Base-by-base conservation (phyloP, 2,329 filamentous ascomycete species). In the Hortaea werneckii region DNA sequence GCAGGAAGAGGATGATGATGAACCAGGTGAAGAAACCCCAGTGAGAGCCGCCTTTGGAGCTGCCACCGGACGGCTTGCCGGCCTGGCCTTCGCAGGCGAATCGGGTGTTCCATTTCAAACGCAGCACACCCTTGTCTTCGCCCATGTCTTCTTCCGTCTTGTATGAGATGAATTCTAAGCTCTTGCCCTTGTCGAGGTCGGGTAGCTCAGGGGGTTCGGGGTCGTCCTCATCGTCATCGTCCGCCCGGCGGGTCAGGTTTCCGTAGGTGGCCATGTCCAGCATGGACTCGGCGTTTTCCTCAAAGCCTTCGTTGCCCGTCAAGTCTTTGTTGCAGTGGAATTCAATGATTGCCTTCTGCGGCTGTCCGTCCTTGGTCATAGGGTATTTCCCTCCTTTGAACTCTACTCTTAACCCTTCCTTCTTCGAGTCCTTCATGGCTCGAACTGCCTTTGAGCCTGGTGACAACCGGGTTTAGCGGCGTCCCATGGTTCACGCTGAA, bases 1-100 rank as follows among this genome's bases (percentile, higher is more conserved):
- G 79, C 51, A 96, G 76, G 77, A 98, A 98, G 49, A 83, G 70
- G 56, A 96, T 80, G 55, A 98, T 81, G 55, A 96, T 79, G 60
- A 96, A 78, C 92, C 92, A 98, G 12, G 90, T 95, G 61, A 96
- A 96, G 73, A 95, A 92, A 1, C 92, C 92, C 92, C 90, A 96
- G 61, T 79, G 76, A 43, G 73, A 70, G 44, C 73, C 71, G 47
- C 71, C 70, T 47, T 68, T 64, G 37, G 61, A 54, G 35, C 60
- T 67, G 37, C 72, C 69, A 4, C 27, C 39, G 7, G 68, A 29
- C n/a, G 34, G 26, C 35, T 28, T 27, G 29, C 38, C 30, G 7
- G 29, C 29, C 32, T 71, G 68, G 34, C 61, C 66, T 60, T 87
- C 82, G 64, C 92, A 96, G 0, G 87, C 90, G 61, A 87, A 82